A percentile compares a stretch with the other conserved stretches of the same genome.
These are phyloP conservation scores for Pichia sporocuriosa DNA, from an alignment of 805 yeast species.

Conservation along the genomic window DNA sequence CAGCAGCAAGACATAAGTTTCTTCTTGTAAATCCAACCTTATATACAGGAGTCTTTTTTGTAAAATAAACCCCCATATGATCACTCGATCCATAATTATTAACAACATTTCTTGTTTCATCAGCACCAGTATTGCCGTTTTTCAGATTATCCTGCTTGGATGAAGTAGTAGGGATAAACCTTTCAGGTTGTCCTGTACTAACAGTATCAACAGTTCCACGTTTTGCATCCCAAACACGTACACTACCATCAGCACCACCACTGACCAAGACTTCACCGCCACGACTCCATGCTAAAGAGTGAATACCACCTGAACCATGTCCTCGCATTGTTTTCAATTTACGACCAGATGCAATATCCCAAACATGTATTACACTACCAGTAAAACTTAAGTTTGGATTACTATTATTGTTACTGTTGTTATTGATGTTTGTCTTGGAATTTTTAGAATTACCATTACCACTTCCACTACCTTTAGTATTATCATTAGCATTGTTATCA, in stretches of 20 bases:
- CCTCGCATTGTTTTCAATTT: constrained; percentile 88
- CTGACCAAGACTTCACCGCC: constrained; percentile 88
- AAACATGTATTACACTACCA: constrained; percentile 66
- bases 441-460: neutral
- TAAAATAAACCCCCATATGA: constrained; percentile 87
- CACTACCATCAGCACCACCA: constrained; percentile 88
- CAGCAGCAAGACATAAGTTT: constrained; percentile 88
- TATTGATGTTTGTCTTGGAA: too few species aligned
- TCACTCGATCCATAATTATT: constrained; percentile 58
- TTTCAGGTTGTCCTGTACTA: constrained; percentile 38
- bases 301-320: constrained; percentile 81
- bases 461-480: neutral
- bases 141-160: constrained; percentile 39
- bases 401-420: too few species aligned
- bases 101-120: constrained; percentile 33
- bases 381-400: constrained; percentile 3
- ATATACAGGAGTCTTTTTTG: constrained; percentile 90
- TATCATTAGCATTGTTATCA: neutral
- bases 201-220: constrained; percentile 62
- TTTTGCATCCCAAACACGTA: constrained; percentile 94
- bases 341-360: constrained; percentile 94
- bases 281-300: constrained; percentile 74
- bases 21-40: constrained; percentile 88
- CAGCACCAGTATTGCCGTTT: constrained; percentile 35
- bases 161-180: constrained; percentile 34